phyloP scores from a whole-genome alignment of 1,139 yeast species.

The Blastobotrys raffinosifermentans region DNA sequence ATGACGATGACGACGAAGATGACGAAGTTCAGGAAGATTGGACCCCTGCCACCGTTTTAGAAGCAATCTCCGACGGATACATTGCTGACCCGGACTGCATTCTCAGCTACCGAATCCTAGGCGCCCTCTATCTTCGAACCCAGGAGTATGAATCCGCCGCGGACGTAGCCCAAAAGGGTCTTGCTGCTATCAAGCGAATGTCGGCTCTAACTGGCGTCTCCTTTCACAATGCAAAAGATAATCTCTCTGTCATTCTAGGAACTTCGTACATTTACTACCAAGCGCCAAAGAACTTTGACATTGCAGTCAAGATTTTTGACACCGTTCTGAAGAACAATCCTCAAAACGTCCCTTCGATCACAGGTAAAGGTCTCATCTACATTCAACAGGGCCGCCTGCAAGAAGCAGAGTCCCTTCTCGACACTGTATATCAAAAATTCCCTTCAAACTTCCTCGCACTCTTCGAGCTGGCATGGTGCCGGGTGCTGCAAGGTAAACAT shows the following conservation, averaged over 20 bases:
- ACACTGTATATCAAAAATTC: conserved; percentile 43
- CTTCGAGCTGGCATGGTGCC: conserved; percentile 77
- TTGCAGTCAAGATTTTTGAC: conserved; percentile 70
- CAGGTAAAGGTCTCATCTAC: conserved; percentile 77
- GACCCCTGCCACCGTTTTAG: conserved; percentile 50
- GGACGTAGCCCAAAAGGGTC: conserved; percentile 56
- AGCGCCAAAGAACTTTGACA: conserved; percentile 78
- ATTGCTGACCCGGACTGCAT: conserved; percentile 44
- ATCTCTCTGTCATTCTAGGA: conserved; percentile 63
- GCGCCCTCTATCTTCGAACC: conserved; percentile 53
- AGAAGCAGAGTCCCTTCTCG: conserved; percentile 50
- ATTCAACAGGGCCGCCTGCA: conserved; percentile 56
- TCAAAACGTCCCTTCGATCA: conserved; percentile 52
- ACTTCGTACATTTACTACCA: conserved; percentile 76
- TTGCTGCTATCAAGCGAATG: conserved; percentile 42
- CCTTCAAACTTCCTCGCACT: conserved; percentile 58
- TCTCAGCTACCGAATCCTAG: conserved; percentile 59
- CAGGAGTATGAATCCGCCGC: conserved; percentile 63
- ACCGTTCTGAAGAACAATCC: conserved; percentile 50
- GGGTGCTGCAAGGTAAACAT: conserved; percentile 47
- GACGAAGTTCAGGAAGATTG: conserved; percentile 24
- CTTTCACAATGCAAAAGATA: conserved; percentile 50
- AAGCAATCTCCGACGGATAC: conserved; percentile 51
- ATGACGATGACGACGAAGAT: conserved; percentile 16
- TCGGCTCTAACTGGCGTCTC: conserved; percentile 44